Evolutionary conservation across 257 asterid species (phyloP).

Genomic region (Plantago ovata): DNA sequence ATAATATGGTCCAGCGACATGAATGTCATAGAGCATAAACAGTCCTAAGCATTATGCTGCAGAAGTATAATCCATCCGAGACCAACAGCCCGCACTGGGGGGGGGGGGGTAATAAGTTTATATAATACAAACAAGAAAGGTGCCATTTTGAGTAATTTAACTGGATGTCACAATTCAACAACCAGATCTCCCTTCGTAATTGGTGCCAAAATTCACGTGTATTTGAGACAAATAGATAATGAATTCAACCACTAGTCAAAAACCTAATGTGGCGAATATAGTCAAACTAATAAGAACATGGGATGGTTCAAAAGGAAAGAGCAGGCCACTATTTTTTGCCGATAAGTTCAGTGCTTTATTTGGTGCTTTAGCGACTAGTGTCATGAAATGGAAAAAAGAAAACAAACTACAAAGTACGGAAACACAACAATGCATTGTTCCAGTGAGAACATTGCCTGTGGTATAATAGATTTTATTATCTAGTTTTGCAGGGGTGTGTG

Average conservation of each 20-base stretch:
- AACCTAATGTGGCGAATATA: no score
- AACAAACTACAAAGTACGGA: constrained; percentile 8
- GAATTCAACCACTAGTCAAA: background rate
- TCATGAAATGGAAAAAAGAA: background rate
- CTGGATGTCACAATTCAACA: no score
- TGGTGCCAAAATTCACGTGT: background rate
- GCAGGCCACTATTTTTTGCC: background rate
- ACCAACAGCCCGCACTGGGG: no score
- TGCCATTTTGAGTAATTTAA: no score
- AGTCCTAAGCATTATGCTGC: no score
- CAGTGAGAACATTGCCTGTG: background rate
- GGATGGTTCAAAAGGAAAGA: background rate
- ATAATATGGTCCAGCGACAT: no score
- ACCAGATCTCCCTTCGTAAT: background rate
- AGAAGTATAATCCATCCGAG: no score
- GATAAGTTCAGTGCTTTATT: background rate
- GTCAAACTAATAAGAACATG: no score
- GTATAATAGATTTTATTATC: constrained; percentile 4
- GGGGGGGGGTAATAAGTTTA: no score
- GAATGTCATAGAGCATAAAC: no score
- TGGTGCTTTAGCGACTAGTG: background rate
- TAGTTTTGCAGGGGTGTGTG: constrained; percentile 2
- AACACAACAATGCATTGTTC: constrained; percentile 12
- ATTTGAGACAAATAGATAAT: constrained; percentile 9
- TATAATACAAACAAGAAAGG: no score